Base-by-base conservation (phyloP, 2,329 filamentous ascomycete species). In the Capronia americana region DNA sequence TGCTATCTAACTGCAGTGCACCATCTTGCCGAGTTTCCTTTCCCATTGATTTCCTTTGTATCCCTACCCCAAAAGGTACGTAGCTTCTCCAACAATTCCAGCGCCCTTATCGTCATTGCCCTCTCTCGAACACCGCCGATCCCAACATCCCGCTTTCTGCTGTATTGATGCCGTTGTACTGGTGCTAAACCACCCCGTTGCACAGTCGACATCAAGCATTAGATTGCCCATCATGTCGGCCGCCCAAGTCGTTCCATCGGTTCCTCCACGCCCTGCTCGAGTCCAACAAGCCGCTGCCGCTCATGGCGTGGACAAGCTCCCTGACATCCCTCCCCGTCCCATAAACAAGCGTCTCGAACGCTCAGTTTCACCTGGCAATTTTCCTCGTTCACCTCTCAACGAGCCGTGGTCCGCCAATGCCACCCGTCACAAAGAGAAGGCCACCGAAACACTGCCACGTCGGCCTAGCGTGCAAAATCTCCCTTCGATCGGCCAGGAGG, bases 401-500 rank as follows among this genome's bases (percentile, higher is more conserved):
- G 91, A 92, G 74, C 86, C 71, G 20, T 73, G 68, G 64, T 85
- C 78, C 80, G 81, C 73, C 75, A 72, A 71, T 53, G 59, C 78
- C 62, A 71, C 65, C 64, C 77, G 75, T 17, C 75, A 75, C 11
- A 69, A 70, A 50, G 78, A 80, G 44, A 57, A 57, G 30, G 48
- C 64, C 28, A 53, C 53, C 71, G 80, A 76, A 69, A 72, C 77
- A 66, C 79, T 82, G 20, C 74, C 85, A 50, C 90, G 92, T 58
- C 87, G 91, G 41, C 86, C 88, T 57, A 96, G 92, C 75, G 92
- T 97, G 64, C 86, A 87, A 38, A 61, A 72, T 53, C 86, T 97
- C 76, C 94, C 94, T 17, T 91, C 91, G 0, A 85, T 97, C 63
- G 94, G 94, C 65, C 89, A 97, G 76, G 94, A 97, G 80, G 94